phyloP scores from a whole-genome alignment of 1,284 basidiomycete genomes.

The Marasmius tenuissimus region DNA sequence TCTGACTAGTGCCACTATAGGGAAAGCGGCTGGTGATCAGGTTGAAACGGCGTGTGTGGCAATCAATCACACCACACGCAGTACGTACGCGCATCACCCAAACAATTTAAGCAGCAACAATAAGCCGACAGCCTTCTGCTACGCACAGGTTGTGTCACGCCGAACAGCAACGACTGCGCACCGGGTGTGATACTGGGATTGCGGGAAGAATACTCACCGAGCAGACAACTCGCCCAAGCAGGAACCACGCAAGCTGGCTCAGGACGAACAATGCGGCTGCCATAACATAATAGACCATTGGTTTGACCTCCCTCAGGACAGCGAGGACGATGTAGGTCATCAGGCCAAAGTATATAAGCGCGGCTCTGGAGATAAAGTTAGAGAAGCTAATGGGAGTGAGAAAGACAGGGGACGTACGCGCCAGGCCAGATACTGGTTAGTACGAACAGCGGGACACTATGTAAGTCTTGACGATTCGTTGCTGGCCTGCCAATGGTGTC shows the following conservation, averaged over 20 bases:
- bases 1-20: not conserved
- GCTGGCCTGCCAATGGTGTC: conserved; percentile 53
- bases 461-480: conserved; percentile 52
- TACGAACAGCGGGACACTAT: conserved; percentile 73
- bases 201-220: conserved; percentile 40
- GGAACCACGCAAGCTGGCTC: conserved; percentile 76
- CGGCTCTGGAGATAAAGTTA: conserved; percentile 45
- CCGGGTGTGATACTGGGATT: not conserved
- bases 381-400: not conserved
- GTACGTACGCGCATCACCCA: not conserved
- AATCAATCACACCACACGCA: not conserved
- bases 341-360: conserved; percentile 61
- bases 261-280: conserved; percentile 70
- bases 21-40: not conserved
- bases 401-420: conserved; percentile 45
- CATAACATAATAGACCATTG: conserved; percentile 69
- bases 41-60: not conserved
- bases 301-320: conserved; percentile 70
- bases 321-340: conserved; percentile 78
- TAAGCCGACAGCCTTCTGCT: not conserved
- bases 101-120: not conserved
- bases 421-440: conserved; percentile 83
- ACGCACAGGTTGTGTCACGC: not conserved
- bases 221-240: conserved; percentile 77
- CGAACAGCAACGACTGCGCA: not conserved